phyloP scores from a whole-genome alignment of 805 yeast genomes.

The Lipomyces orientalis region DNA sequence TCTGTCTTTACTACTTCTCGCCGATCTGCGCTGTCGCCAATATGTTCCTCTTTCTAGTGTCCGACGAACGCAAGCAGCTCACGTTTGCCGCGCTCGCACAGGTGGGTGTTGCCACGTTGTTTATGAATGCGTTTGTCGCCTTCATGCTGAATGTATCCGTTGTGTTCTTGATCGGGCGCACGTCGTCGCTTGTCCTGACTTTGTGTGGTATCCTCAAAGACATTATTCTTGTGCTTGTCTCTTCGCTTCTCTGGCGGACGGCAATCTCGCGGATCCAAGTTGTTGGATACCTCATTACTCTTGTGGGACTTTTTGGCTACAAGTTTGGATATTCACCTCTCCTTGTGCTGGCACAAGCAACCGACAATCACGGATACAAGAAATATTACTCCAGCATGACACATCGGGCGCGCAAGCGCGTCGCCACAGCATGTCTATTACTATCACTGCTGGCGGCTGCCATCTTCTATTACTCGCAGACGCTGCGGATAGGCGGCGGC shows the following conservation, averaged over 20 bases:
- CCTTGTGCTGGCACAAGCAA: conserved; percentile 17
- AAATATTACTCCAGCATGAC: conserved; percentile 15
- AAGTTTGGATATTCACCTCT: conserved; percentile 36
- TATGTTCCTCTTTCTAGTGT: conserved; percentile 22
- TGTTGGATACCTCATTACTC: conserved; percentile 38
- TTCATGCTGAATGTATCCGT: conserved; percentile 40
- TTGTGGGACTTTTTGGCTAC: conserved; percentile 39
- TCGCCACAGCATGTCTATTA: conserved; percentile 13
- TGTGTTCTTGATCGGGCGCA: conserved; percentile 39
- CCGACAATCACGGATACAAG: conserved; percentile 22
- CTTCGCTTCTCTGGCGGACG: conserved; percentile 40
- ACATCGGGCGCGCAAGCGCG: conserved; percentile 14
- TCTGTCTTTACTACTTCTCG: conserved; percentile 40
- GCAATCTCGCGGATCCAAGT: conserved; percentile 37
- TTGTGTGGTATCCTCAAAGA: conserved; percentile 41
- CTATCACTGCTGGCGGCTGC: conserved; percentile 13
- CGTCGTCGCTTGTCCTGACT: conserved; percentile 40
- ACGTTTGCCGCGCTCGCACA: conserved; percentile 24
- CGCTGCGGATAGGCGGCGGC: conserved; percentile 17
- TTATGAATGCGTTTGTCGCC: conserved; percentile 36
- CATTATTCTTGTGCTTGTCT: conserved; percentile 38
- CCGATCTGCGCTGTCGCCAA: conserved; percentile 39
- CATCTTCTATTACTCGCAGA: conserved; percentile 25
- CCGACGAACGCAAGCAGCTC: conserved; percentile 25
- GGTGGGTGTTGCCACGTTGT: conserved; percentile 30